Base-by-base conservation (phyloP, 306 rosid genomes). In the Datisca glomerata region DNA sequence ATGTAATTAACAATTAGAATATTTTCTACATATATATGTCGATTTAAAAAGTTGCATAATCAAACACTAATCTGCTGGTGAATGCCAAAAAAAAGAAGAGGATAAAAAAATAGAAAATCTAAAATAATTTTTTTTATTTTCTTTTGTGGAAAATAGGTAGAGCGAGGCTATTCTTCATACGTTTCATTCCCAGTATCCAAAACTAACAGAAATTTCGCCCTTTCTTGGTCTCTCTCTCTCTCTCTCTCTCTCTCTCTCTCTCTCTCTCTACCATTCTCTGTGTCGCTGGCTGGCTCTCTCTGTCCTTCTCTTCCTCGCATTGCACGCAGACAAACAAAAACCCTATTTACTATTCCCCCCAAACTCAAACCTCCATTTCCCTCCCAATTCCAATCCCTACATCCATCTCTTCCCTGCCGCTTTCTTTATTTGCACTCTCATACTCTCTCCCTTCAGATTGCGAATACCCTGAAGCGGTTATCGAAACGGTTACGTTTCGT, bases 121-220 rank as follows among this genome's bases (percentile, higher is more conserved):
- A n/a, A n/a, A n/a, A n/a, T n/a, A n/a, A n/a, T n/a, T n/a, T n/a
- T n/a, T n/a, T n/a, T n/a, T n/a, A n/a, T n/a, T n/a, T n/a, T n/a
- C n/a, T n/a, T n/a, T n/a, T n/a, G n/a, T n/a, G n/a, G n/a, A n/a
- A n/a, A n/a, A n/a, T n/a, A n/a, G n/a, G n/a, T n/a, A n/a, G n/a
- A n/a, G n/a, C n/a, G n/a, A n/a, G n/a, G n/a, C n/a, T 66, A 77
- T 74, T 68, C 63, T 66, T 78, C 69, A 44, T 75, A 75, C 79
- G 85, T 67, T 75, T 82, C 74, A 41, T 74, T 49, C 51, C 41
- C 70, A 57, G 80, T 55, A n/a, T n/a, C n/a, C n/a, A n/a, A n/a
- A n/a, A n/a, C n/a, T n/a, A n/a, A n/a, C n/a, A n/a, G n/a, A n/a
- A 73, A 64, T 36, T 31, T 12, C 56, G 18, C 42, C 43, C 41